phyloP scores from a whole-genome alignment of 2,329 filamentous ascomycete species.

The Aspergillus sp. region DNA sequence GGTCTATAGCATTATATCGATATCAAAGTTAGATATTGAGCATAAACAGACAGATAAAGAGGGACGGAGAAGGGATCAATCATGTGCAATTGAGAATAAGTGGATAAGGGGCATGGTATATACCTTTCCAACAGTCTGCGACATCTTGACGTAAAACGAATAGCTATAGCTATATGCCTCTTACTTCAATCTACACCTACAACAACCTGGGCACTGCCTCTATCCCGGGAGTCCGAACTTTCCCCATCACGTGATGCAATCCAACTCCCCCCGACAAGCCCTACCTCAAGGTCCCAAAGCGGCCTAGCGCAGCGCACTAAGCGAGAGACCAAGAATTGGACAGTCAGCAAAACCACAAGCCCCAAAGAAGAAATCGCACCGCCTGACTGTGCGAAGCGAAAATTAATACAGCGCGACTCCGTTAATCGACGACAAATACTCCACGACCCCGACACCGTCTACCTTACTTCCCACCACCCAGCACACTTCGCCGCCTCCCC shows the following conservation, averaged over 20 bases:
- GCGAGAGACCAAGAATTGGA: conserved; percentile 32
- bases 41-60: background rate
- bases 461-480: conserved; percentile 14
- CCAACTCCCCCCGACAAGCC: conserved; percentile 25
- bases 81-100: too few relatives aligned
- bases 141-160: conserved; percentile 34
- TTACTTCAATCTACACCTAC: too few relatives aligned
- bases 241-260: conserved; percentile 26
- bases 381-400: conserved; percentile 25
- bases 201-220: background rate
- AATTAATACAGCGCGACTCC: conserved; percentile 23
- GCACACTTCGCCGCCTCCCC: conserved; percentile 45
- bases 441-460: conserved; percentile 18
- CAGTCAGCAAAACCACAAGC: conserved; percentile 11
- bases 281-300: conserved; percentile 21
- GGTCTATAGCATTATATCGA: conserved; percentile 60
- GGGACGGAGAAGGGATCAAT: background rate
- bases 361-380: conserved; percentile 37
- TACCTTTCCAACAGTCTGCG: conserved; percentile 50
- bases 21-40: background rate
- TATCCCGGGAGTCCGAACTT: conserved; percentile 9
- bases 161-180: too few relatives aligned
- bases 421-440: conserved; percentile 39
- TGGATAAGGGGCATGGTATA: too few relatives aligned
- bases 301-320: conserved; percentile 39